These are phyloP conservation scores for Metschnikowia sp. DNA, from an alignment of 805 yeast genomes.

Conservation along the genomic window DNA sequence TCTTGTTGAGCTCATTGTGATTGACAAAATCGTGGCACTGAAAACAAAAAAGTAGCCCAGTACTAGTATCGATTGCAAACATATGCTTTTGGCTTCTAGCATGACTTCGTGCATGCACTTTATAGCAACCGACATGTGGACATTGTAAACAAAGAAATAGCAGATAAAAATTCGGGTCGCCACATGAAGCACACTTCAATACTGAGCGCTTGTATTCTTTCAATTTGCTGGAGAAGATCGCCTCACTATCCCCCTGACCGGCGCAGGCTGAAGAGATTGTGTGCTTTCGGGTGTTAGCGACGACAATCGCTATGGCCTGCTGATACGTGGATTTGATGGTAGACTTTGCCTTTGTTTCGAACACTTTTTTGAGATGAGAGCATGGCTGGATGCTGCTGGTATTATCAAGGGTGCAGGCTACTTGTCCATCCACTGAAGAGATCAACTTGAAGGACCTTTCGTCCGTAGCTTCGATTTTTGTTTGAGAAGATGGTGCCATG, in stretches of 20 bases:
- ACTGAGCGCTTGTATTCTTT: conserved; percentile 41
- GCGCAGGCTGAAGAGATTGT: conserved; percentile 21
- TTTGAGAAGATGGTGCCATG: conserved; percentile 3
- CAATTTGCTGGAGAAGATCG: conserved; percentile 36
- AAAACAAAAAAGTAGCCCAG: conserved; percentile 74
- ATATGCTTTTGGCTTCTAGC: conserved; percentile 33
- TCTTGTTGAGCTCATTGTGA: conserved; percentile 54
- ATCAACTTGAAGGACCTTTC: neutral
- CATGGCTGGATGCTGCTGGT: conserved; percentile 42
- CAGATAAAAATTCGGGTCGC: conserved; percentile 35
- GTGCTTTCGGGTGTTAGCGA: conserved; percentile 25
- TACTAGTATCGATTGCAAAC: conserved; percentile 56
- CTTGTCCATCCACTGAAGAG: neutral
- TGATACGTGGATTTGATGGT: conserved; percentile 48
- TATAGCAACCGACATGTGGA: conserved; percentile 70
- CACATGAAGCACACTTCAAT: conserved; percentile 51
- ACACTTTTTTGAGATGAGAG: conserved; percentile 45
- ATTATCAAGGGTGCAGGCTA: conserved; percentile 20
- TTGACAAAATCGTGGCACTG: conserved; percentile 71
- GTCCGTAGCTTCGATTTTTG: neutral
- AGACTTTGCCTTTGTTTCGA: conserved; percentile 47
- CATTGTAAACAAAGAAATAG: conserved; percentile 72
- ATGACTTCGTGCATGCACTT: conserved; percentile 32
- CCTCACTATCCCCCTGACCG: conserved; percentile 35
- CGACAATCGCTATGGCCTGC: conserved; percentile 49